Base-by-base conservation (phyloP, 2,329 filamentous ascomycete genomes). In the Neonectria ditissima region DNA sequence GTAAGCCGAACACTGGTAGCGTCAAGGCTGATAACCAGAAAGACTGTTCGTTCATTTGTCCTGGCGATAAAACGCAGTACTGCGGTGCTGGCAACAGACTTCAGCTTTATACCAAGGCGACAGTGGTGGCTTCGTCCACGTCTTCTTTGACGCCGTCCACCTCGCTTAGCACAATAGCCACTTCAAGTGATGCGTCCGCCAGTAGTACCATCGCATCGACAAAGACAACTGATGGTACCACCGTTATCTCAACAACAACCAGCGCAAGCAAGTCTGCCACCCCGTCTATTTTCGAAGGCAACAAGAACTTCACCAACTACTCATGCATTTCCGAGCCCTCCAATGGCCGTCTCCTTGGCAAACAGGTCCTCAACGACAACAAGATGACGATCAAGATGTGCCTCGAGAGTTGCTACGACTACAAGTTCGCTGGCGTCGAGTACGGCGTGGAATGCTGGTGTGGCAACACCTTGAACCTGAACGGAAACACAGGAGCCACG, bases 371-470 rank as follows among this genome's bases (percentile, higher is more conserved):
- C 34, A 79, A 76, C 30, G 71, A 75, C 14, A 67, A 69, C 4
- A 63, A 70, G 9, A 80, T 80, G 78, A 79, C 77, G 0, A 68
- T 79, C 13, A 70, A 77, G 10, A 59, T 63, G 0, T 80, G 79
- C 53, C 62, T 79, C 1, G 69, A 75, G 50, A 70, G 70, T 1
- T 81, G 79, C 51, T 72, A 67, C 39, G 65, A 74, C 20, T 80
- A 76, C 57, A 73, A 72, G 7, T 80, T 73, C 24, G 78, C 75
- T 1, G 79, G 79, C 10, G 72, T 80, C 4, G 77, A 81, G 54
- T 80, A 80, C 32, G 77, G 77, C 7, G 72, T 70, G 2, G 79
- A 81, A 22, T 81, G 79, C 26, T 80, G 76, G 73, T 81, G 79
- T 44, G 77, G 77, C 5, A 73, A 79, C 52, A 48, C 55, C 1